These are phyloP conservation scores for Coemansia sp. DNA, from an alignment of 192 early-diverging fungal genomes.

Conservation along the genomic window DNA sequence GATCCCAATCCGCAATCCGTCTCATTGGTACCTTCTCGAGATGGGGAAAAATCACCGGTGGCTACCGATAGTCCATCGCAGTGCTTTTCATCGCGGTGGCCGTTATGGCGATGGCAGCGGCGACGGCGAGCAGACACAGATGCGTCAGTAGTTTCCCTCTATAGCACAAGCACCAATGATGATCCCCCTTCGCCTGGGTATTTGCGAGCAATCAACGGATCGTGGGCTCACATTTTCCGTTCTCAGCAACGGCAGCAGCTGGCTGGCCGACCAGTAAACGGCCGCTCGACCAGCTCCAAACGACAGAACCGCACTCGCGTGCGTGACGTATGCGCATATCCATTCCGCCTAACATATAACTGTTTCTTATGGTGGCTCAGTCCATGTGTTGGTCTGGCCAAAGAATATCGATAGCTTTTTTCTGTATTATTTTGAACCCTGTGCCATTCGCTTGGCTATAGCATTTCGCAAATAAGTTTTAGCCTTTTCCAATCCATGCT, in stretches of 20 bases:
- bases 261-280: slow-evolving; percentile 4
- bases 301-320: slow-evolving; percentile 7
- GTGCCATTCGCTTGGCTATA: slow-evolving; percentile 32
- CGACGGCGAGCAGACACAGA: neutral
- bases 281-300: neutral
- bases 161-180: neutral
- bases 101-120: neutral
- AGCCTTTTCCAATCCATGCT: slow-evolving; percentile 56
- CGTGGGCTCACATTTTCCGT: slow-evolving; percentile 41
- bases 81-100: no score
- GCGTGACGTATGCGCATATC: slow-evolving; percentile 27
- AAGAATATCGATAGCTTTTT: slow-evolving; percentile 12
- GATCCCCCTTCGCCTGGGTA: slow-evolving; percentile 1
- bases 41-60: no score
- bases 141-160: neutral
- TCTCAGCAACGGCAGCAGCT: slow-evolving; percentile 11
- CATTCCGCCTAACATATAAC: slow-evolving; percentile 38
- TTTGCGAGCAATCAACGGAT: slow-evolving; percentile 16
- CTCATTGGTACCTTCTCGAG: no score
- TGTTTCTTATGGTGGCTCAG: slow-evolving; percentile 41
- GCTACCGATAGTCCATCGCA: no score
- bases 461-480: slow-evolving; percentile 59
- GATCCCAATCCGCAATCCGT: no score
- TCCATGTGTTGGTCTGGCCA: slow-evolving; percentile 26
- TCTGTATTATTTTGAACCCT: no score